Base-by-base conservation (phyloP, 306 rosid species). In the Malus orientalis region DNA sequence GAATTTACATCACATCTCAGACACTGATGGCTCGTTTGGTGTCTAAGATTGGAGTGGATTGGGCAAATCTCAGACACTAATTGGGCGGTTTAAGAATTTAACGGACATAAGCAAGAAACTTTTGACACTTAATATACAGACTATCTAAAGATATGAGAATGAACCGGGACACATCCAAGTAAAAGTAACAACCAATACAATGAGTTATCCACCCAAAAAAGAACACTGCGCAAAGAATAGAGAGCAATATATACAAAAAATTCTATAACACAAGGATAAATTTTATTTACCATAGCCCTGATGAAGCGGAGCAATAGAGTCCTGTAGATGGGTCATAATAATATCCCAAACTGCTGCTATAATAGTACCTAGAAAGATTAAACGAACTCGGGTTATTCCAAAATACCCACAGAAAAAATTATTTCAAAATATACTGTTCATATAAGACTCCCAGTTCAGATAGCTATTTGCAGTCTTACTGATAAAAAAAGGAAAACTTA, bases 301-400 rank as follows among this genome's bases (percentile, higher is more conserved):
- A 70, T 4, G 25, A 33, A 51, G 84, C 84, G 2, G 80, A 81
- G 68, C 77, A 81, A 18, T 81, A 81, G 27, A 81, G 59, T 55
- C 80, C 77, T 11, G 81, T 70, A 64, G 74, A 70, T 1, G 84
- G 63, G 60, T 81, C 84, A 55, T 81, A 81, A 57, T 81, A 81
- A 49, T 70, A 81, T 13, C 84, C 77, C 22, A 65, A 55, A 76
- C 70, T 76, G 69, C 62, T 72, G 18, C 73, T 81, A 4, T 81
- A 81, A 32, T 81, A 81, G 67, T 81, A 81, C 62, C 62, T 58
- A 58, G 3, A 58, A 58, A 23, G 14, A 58, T 58, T 58, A 58
- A 22, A n/a, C 62, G 22, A 58, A 22, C 14, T 20, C 4, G 0
- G 25, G 62, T 58, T 22, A 22, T 58, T 10, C 29, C 29, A 58